phyloP scores from a whole-genome alignment of 352 stramenopile genomes.

The Halophytophthora polymorphica region DNA sequence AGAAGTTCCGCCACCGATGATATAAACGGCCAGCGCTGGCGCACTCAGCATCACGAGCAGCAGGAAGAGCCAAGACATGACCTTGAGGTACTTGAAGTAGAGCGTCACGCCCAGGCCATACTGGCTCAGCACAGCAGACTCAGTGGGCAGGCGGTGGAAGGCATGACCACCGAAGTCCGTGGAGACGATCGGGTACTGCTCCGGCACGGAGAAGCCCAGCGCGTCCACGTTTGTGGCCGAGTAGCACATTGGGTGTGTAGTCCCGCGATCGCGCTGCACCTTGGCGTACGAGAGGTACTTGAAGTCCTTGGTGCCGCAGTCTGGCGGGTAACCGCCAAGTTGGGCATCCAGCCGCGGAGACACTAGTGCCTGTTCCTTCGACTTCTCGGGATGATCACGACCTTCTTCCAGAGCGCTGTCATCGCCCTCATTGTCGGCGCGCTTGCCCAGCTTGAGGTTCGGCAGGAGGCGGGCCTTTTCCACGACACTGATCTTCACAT shows the following conservation, averaged over 20 bases:
- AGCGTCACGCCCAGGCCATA: conserved; percentile 74
- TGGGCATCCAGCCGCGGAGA: conserved; percentile 56
- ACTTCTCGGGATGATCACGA: conserved; percentile 1
- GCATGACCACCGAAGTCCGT: conserved; percentile 79
- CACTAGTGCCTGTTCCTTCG: conserved; percentile 14
- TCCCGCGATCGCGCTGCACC: conserved; percentile 59
- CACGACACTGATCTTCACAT: conserved; percentile 2
- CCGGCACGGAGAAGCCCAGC: conserved; percentile 49
- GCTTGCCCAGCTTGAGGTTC: neutral
- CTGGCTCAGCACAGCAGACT: conserved; percentile 73
- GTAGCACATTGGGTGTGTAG: conserved; percentile 76
- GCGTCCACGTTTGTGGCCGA: conserved; percentile 52
- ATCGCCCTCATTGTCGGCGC: conserved; percentile 7
- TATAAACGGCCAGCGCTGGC: conserved; percentile 60
- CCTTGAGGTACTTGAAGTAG: conserved; percentile 89
- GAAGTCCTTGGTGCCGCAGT: conserved; percentile 68
- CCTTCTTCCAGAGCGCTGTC: conserved; percentile 22
- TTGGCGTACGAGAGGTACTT: conserved; percentile 85
- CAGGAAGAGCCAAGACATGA: conserved; percentile 82
- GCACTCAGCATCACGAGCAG: conserved; percentile 64
- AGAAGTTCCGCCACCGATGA: conserved; percentile 56
- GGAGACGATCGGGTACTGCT: conserved; percentile 48
- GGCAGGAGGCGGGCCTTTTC: conserved; percentile 13
- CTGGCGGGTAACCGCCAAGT: conserved; percentile 64
- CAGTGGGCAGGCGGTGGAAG: conserved; percentile 70